Conservation (phyloP, 1,284 basidiomycete species). For the Cerioporus squamosus region DNA sequence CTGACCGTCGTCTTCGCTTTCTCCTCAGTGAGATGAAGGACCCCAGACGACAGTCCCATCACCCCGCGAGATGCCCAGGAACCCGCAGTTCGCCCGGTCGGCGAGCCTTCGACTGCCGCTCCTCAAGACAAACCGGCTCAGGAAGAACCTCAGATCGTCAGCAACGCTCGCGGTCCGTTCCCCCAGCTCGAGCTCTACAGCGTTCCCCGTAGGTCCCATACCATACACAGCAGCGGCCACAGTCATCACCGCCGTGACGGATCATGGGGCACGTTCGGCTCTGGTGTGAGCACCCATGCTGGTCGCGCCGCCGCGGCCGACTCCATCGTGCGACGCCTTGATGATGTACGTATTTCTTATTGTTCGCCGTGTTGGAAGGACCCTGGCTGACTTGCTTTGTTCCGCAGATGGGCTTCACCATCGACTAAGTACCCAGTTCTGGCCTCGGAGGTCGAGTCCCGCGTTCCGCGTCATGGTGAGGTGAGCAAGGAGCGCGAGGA, state of each 20-base stretch:
- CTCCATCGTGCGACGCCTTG: slow-evolving; percentile 26
- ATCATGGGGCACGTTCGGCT: slow-evolving; percentile 14
- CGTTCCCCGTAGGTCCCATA: slow-evolving; percentile 38
- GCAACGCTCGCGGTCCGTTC: slow-evolving; percentile 60
- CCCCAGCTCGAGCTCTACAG: slow-evolving; percentile 65
- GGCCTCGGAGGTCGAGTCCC: slow-evolving; percentile 52
- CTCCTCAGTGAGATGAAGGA: slow-evolving; percentile 17
- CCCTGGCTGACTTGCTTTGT: slow-evolving; percentile 15
- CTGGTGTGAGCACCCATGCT: slow-evolving; percentile 5
- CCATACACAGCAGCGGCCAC: slow-evolving; percentile 28
- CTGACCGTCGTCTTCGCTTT: slow-evolving; percentile 11
- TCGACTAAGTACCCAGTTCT: slow-evolving; percentile 56
- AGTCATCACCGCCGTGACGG: slow-evolving; percentile 9
- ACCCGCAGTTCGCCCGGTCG: slow-evolving; percentile 10
- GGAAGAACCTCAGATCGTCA: slow-evolving; percentile 49
- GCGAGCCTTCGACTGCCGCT: not conserved
- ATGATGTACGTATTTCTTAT: slow-evolving; percentile 23
- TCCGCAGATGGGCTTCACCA: slow-evolving; percentile 74
- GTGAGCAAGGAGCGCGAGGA: slow-evolving; percentile 40
- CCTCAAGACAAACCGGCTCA: slow-evolving; percentile 6
- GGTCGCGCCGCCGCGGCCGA: slow-evolving; percentile 21
- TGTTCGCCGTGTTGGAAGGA: not conserved
- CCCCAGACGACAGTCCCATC: slow-evolving; percentile 16
- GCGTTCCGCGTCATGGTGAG: slow-evolving; percentile 42
- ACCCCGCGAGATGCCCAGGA: slow-evolving; percentile 5